Evolutionary conservation across 768 basidiomycete genomes (phyloP).

Genomic region (Lactarius deliciosus): DNA sequence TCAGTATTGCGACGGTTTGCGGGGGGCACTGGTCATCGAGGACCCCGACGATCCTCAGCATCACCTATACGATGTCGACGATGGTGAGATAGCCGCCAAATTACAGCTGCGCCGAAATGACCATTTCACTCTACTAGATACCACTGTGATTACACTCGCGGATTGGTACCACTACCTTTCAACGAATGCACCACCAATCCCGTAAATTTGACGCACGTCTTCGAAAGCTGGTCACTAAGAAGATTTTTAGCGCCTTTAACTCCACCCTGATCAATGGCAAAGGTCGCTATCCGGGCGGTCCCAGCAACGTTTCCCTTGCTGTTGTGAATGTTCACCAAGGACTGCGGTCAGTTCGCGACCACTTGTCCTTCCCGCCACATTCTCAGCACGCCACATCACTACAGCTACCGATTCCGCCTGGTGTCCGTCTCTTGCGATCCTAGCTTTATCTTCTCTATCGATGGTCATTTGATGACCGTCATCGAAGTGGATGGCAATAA

Average conservation of each 20-base stretch:
- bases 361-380: background rate
- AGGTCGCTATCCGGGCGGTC: constrained; percentile 17
- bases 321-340: constrained; percentile 23
- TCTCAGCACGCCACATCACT: background rate
- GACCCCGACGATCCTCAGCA: constrained; percentile 41
- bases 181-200: constrained; percentile 33
- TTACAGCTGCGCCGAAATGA: constrained; percentile 26
- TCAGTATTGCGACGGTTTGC: background rate
- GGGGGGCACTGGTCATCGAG: constrained; percentile 38
- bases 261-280: constrained; percentile 18
- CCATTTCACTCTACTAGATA: constrained; percentile 32
- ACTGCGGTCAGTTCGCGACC: constrained; percentile 2
- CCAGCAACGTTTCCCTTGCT: background rate
- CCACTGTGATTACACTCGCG: constrained; percentile 49
- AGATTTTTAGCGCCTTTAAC: background rate
- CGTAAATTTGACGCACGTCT: background rate
- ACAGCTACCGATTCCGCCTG: constrained; percentile 2
- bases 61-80: constrained; percentile 43
- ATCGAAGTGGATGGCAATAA: constrained; percentile 27
- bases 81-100: constrained; percentile 33
- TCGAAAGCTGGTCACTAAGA: background rate
- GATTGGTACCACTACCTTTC: constrained; percentile 49
- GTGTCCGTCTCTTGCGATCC: constrained; percentile 9
- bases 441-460: constrained; percentile 20
- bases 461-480: constrained; percentile 22